Conservation (phyloP, 176 grass and related monocot species). For the Musa beccarii region DNA sequence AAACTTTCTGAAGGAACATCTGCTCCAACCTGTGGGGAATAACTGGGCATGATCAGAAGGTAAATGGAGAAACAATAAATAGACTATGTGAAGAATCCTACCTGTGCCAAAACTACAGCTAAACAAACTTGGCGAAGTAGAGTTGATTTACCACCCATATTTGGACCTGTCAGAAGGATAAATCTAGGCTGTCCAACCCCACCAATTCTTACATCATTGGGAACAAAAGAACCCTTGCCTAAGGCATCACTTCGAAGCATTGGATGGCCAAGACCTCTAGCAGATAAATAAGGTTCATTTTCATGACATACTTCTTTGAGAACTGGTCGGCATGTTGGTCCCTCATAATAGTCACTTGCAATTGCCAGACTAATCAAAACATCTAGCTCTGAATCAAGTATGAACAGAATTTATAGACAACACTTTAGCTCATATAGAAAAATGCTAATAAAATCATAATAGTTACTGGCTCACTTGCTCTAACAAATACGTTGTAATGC, state of each 20-base stretch:
- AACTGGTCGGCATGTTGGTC: conserved; percentile 58
- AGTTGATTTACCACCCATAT: conserved; percentile 99
- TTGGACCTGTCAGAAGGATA: conserved; percentile 88
- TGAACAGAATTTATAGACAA: conserved; percentile 5
- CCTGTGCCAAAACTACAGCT: conserved; percentile 82
- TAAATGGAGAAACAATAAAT: conserved; percentile 17
- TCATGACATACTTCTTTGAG: conserved; percentile 46
- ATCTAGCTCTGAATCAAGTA: conserved; percentile 63
- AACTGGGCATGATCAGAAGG: conserved; percentile 14
- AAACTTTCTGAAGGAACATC: conserved; percentile 81
- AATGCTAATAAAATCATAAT: not conserved
- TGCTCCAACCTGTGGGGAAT: conserved; percentile 64
- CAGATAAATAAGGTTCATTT: conserved; percentile 55
- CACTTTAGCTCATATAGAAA: not conserved
- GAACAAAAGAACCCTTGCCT: conserved; percentile 79
- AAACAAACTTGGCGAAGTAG: conserved; percentile 92
- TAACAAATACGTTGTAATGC: not conserved
- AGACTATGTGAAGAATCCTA: conserved; percentile 21
- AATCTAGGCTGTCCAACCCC: conserved; percentile 44
- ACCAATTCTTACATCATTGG: conserved; percentile 78
- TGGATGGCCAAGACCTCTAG: conserved; percentile 85
- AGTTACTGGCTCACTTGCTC: not conserved
- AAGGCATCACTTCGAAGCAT: conserved; percentile 61
- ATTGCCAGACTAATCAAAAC: conserved; percentile 84
- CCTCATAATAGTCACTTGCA: conserved; percentile 78